Conservation (phyloP, 1,284 basidiomycete genomes). For the Dichomitus squalens region DNA sequence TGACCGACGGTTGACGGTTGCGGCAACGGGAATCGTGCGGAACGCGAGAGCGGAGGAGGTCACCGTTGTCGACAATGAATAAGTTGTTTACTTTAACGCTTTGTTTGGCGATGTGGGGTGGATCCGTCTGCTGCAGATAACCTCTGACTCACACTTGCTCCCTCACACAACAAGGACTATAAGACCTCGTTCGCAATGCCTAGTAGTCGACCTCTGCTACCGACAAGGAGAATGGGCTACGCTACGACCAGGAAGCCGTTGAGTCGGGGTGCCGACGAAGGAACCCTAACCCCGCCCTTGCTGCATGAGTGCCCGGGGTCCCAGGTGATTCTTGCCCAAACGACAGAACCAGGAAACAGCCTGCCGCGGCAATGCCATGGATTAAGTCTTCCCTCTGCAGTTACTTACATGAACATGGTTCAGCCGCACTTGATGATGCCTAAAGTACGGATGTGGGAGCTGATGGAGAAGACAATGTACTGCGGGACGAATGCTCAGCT, state of each 20-base stretch:
- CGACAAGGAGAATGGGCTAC: background rate
- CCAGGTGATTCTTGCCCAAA: no score
- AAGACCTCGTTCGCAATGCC: background rate
- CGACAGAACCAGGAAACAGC: no score
- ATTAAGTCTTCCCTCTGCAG: no score
- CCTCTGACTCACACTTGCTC: background rate
- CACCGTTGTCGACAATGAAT: slow-evolving; percentile 33
- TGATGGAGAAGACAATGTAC: no score
- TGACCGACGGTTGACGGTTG: slow-evolving; percentile 10
- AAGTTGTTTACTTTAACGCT: slow-evolving; percentile 29
- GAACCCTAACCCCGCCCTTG: background rate
- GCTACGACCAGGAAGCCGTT: background rate
- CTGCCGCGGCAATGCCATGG: no score
- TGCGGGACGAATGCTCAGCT: no score
- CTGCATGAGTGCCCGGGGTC: background rate
- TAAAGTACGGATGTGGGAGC: no score
- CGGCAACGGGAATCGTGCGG: slow-evolving; percentile 9
- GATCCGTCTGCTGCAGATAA: slow-evolving; percentile 8
- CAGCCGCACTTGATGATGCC: no score
- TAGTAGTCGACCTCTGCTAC: background rate
- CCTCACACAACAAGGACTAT: no score
- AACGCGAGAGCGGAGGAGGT: slow-evolving; percentile 17
- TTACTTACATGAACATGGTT: no score
- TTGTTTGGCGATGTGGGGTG: slow-evolving; percentile 31
- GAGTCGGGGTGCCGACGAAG: background rate